Conservation (phyloP, 2,329 filamentous ascomycete species). For the Penicillium sp. region DNA sequence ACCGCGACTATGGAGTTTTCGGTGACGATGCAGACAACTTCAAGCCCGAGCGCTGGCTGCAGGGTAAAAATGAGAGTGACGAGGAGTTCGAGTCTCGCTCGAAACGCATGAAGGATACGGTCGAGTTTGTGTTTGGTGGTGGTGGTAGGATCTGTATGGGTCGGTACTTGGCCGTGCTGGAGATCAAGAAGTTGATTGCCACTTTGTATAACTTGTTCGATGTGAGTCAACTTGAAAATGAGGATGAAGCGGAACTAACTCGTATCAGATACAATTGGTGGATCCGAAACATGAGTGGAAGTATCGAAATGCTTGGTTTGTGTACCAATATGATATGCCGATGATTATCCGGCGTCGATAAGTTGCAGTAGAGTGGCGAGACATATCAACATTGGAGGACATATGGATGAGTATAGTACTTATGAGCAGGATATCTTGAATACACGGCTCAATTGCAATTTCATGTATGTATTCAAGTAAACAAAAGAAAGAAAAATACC, state of each 20-base stretch:
- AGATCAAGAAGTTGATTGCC: constrained; percentile 58
- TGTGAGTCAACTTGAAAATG: constrained; percentile 7
- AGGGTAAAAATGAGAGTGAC: constrained; percentile 30
- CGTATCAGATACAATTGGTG: constrained; percentile 47
- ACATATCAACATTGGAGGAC: background rate
- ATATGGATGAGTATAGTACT: background rate
- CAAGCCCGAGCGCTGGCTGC: constrained; percentile 49
- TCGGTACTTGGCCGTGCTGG: constrained; percentile 52
- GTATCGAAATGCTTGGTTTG: constrained; percentile 57
- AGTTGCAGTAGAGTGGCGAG: too few species aligned
- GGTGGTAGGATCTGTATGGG: constrained; percentile 55
- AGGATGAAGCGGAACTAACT: constrained; percentile 24
- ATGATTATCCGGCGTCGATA: constrained; percentile 31
- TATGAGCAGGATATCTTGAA: constrained; percentile 4
- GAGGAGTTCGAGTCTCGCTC: constrained; percentile 34
- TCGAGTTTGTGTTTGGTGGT: constrained; percentile 48
- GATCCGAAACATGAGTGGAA: constrained; percentile 49
- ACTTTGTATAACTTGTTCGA: constrained; percentile 37
- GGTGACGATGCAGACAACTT: constrained; percentile 46
- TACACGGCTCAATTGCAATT: constrained; percentile 9
- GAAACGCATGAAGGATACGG: constrained; percentile 35
- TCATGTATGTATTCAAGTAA: constrained; percentile 8
- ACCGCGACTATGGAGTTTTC: constrained; percentile 42
- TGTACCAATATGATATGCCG: constrained; percentile 55
- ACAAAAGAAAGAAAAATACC: constrained; percentile 7